Evolutionary conservation across 306 rosid genomes (phyloP).

Genomic region (Senna tora): DNA sequence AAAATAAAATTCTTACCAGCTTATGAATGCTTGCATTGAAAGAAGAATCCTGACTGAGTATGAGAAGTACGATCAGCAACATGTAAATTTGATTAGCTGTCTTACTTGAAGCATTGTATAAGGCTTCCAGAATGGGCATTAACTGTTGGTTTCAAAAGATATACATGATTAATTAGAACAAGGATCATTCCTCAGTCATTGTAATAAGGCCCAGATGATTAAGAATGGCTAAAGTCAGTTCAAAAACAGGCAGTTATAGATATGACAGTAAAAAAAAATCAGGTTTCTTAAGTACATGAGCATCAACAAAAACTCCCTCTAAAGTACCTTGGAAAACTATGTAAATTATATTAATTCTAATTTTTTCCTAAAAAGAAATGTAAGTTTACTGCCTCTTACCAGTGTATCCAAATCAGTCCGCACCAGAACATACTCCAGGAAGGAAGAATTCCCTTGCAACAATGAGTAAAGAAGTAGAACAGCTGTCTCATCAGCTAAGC

Average conservation of each 20-base stretch:
- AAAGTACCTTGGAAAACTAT: slow-evolving; percentile 23
- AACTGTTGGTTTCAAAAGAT: slow-evolving; percentile 67
- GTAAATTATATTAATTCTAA: slow-evolving; percentile 22
- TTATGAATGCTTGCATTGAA: slow-evolving; percentile 98
- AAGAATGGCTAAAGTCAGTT: slow-evolving; percentile 14
- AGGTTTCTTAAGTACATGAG: slow-evolving; percentile 25
- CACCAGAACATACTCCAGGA: slow-evolving; percentile 96
- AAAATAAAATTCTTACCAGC: slow-evolving; percentile 62
- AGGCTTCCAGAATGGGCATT: slow-evolving; percentile 94
- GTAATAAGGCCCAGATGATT: slow-evolving; percentile 23
- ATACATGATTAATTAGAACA: slow-evolving; percentile 34
- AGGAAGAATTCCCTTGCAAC: slow-evolving; percentile 90
- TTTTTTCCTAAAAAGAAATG: slow-evolving; percentile 27
- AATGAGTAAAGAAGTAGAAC: slow-evolving; percentile 92
- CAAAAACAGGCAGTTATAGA: slow-evolving; percentile 15
- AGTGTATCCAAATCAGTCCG: slow-evolving; percentile 97
- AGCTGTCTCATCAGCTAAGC: slow-evolving; percentile 93
- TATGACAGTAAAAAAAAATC: slow-evolving; percentile 29
- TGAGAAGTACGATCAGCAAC: slow-evolving; percentile 92
- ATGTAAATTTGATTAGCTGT: slow-evolving; percentile 96
- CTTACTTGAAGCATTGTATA: slow-evolving; percentile 82
- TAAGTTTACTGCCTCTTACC: slow-evolving; percentile 62
- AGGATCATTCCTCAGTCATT: slow-evolving; percentile 20
- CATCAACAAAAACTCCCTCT: slow-evolving; percentile 10
- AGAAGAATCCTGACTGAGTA: slow-evolving; percentile 97